A percentile compares a stretch with the other conserved stretches of the same genome.
phyloP scores from a whole-genome alignment of 805 yeast genomes.

The Metschnikowia henanensis region DNA sequence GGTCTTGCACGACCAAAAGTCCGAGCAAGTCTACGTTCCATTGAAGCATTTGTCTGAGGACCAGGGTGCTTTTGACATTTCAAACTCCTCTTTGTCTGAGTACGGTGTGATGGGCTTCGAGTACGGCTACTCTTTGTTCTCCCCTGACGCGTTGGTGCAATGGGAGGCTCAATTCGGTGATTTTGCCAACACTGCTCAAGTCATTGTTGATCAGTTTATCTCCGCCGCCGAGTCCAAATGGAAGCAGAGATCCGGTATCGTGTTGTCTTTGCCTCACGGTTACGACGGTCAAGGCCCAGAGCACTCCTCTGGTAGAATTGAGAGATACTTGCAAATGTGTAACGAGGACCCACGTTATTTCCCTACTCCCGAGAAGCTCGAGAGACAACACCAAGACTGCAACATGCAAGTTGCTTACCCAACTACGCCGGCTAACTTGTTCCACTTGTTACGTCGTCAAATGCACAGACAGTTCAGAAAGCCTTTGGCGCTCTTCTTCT shows the following conservation, averaged over 20 bases:
- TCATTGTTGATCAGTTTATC: conserved; percentile 93
- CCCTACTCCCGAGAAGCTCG: conserved; percentile 87
- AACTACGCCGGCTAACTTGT: conserved; percentile 94
- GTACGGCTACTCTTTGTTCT: conserved; percentile 96
- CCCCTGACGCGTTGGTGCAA: conserved; percentile 94
- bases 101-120: conserved; percentile 99
- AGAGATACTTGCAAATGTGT: conserved; percentile 92
- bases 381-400: conserved; percentile 98
- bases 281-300: conserved; percentile 99
- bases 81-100: conserved; percentile 96
- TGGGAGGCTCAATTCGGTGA: conserved; percentile 99
- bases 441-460: conserved; percentile 98
- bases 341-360: conserved; percentile 93
- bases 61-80: conserved; percentile 84
- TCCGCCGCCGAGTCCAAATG: conserved; percentile 98
- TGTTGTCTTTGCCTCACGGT: conserved; percentile 96
- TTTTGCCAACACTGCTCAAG: conserved; percentile 99
- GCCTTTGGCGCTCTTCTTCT: conserved; percentile 84
- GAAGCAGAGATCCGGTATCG: conserved; percentile 98
- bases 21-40: conserved; percentile 83
- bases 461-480: conserved; percentile 99
- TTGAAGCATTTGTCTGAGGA: conserved; percentile 73
- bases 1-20: conserved; percentile 92
- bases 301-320: conserved; percentile 97
- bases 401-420: conserved; percentile 98